Evolutionary conservation across 495 filamentous ascomycete species (phyloP).

Genomic region (Trichoderma virens): DNA sequence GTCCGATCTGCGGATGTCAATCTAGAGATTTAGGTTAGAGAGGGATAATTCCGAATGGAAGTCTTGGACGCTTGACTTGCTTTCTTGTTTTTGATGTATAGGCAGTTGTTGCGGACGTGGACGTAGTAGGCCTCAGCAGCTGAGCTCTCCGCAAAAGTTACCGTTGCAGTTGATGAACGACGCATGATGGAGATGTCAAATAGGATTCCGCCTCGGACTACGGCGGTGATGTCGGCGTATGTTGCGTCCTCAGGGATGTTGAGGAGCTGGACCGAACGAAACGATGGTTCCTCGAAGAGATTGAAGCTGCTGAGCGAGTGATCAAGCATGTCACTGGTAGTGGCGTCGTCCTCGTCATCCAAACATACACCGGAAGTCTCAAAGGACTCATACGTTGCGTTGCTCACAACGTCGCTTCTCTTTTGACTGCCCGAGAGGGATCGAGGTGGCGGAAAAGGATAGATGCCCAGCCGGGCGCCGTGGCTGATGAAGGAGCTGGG

Average conservation of each 20-base stretch:
- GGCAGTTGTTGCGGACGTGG: not conserved
- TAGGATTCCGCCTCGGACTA: not conserved
- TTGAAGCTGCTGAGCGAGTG: not conserved
- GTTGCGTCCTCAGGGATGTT: not conserved
- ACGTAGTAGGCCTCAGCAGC: not conserved
- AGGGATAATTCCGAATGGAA: not conserved
- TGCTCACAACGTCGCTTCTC: not conserved
- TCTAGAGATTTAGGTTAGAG: not conserved
- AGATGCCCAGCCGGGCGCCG: not conserved
- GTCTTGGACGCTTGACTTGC: not conserved
- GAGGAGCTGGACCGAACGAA: not conserved
- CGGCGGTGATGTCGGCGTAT: not conserved
- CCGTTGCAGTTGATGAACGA: not conserved
- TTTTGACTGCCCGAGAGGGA: not conserved
- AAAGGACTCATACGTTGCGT: not conserved
- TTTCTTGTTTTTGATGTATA: not conserved
- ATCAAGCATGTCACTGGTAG: not conserved
- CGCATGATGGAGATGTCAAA: not conserved
- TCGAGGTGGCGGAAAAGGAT: not conserved
- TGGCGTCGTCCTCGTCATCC: not conserved
- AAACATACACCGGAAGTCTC: not conserved
- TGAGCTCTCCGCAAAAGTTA: not conserved
- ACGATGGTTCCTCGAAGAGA: not conserved
- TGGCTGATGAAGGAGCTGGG: slow-evolving; percentile 7
- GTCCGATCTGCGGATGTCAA: not conserved